Base-by-base conservation (phyloP, 106 monocot species). In the Cymbidium sinense region DNA sequence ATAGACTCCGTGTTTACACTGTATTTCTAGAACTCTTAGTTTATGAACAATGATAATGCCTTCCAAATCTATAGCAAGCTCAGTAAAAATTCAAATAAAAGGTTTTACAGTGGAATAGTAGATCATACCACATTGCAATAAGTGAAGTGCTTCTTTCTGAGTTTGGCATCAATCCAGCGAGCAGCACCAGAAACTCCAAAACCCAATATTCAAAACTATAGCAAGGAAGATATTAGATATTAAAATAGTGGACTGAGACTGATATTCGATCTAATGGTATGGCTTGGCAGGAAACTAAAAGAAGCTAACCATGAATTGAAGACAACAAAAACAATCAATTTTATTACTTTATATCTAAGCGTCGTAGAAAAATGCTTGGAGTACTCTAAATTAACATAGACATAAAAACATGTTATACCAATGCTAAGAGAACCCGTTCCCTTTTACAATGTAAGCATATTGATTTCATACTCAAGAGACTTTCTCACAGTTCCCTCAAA, bases 191-290 rank as follows among this genome's bases (percentile, higher is more conserved):
- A 75, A 96, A 70, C 79, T 94, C 96, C 64, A 96, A 96, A 64
- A 89, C 89, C 82, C 91, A 94, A 64, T 86, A 94, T 70, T 96
- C 96, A 77, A 96, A 86, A 70, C 93, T 96, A 79, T 8, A 77
- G 43, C 1, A 67, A 28, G 20, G 50, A 28, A 74, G 17, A 73
- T 65, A 28, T 43, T 50, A 50, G 54, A 76, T 28, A 31, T 50
- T 19, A 51, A 76, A 52, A 6, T 50, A 39, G 36, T 71, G 15
- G 11, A 21, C 15, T 35, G 21, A 71, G 39, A 28, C 17, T 67
- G 0, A 31, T 67, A n/a, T 2, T 4, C 2, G 61, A 21, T 61
- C 5, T 23, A 62, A 7, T 8, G 27, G 23, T 25, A 62, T 25
- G 47, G 47, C 11, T 1, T 47, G 47, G 47, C 13, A 47, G 47